phyloP scores from a whole-genome alignment of 2,329 filamentous ascomycete genomes.

The Microcera coccophila region DNA sequence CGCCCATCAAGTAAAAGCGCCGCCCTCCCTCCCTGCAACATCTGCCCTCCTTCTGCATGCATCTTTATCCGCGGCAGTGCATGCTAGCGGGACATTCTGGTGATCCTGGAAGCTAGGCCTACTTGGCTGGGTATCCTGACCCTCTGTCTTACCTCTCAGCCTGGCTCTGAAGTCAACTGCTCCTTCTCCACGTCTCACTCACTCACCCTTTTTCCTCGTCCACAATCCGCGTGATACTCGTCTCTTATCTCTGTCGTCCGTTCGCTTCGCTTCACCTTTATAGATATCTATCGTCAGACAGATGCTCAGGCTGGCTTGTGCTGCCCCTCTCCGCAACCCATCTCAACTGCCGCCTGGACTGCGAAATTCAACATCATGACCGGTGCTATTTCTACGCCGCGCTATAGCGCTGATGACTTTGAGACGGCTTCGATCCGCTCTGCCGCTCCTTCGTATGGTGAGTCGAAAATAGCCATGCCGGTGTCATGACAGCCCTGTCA shows the following conservation, averaged over 20 bases:
- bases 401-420: slow-evolving; percentile 52
- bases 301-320: slow-evolving; percentile 22
- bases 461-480: slow-evolving; percentile 31
- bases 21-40: slow-evolving; percentile 9
- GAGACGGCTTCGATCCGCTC: slow-evolving; percentile 66
- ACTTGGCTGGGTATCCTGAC: slow-evolving; percentile 20
- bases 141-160: slow-evolving; percentile 24
- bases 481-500: no score
- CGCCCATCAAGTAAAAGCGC: not conserved
- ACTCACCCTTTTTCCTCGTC: slow-evolving; percentile 14
- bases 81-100: slow-evolving; percentile 18
- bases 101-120: no score
- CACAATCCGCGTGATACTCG: slow-evolving; percentile 6
- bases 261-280: slow-evolving; percentile 5
- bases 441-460: slow-evolving; percentile 64
- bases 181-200: slow-evolving; percentile 20
- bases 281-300: slow-evolving; percentile 10
- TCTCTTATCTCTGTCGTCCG: not conserved
- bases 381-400: slow-evolving; percentile 28
- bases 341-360: slow-evolving; percentile 13
- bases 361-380: slow-evolving; percentile 28
- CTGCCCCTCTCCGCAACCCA: slow-evolving; percentile 16
- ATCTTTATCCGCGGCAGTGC: slow-evolving; percentile 27
- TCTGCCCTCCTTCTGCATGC: slow-evolving; percentile 15
- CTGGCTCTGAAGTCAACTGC: slow-evolving; percentile 18